Percentiles rank a stretch among this genome's conserved stretches.
Evolutionary conservation across 352 stramenopile species (phyloP).

Genomic region (Pythium periplocum): DNA sequence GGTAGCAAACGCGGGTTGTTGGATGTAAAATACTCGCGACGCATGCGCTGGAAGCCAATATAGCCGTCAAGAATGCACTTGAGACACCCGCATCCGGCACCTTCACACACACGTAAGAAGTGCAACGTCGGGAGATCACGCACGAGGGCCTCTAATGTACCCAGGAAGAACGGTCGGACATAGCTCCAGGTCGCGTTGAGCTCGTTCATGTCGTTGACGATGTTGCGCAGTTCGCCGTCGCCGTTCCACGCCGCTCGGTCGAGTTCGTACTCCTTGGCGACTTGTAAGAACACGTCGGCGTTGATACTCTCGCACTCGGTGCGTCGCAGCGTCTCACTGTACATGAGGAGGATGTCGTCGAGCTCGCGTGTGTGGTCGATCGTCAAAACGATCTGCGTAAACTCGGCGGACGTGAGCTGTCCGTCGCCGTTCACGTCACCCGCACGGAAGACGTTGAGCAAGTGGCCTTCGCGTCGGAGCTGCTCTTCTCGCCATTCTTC

Average conservation of each 20-base stretch:
- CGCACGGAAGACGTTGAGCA: slow-evolving; percentile 69
- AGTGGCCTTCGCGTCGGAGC: slow-evolving; percentile 48
- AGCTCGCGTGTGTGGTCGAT: slow-evolving; percentile 66
- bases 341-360: slow-evolving; percentile 74
- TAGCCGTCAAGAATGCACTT: slow-evolving; percentile 83
- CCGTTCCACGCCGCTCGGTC: slow-evolving; percentile 64
- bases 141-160: slow-evolving; percentile 54
- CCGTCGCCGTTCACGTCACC: slow-evolving; percentile 80
- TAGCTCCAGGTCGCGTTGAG: slow-evolving; percentile 59
- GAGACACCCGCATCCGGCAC: slow-evolving; percentile 69
- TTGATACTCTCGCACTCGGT: slow-evolving; percentile 52
- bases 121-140: slow-evolving; percentile 41
- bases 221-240: slow-evolving; percentile 59
- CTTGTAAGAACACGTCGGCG: slow-evolving; percentile 59
- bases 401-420: slow-evolving; percentile 68
- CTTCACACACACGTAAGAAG: slow-evolving; percentile 63
- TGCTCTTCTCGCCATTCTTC: slow-evolving; percentile 71
- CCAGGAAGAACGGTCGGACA: slow-evolving; percentile 59
- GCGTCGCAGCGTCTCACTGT: slow-evolving; percentile 69
- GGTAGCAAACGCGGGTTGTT: slow-evolving; percentile 1
- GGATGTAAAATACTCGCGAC: slow-evolving; percentile 26
- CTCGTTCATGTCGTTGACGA: slow-evolving; percentile 59
- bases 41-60: slow-evolving; percentile 75
- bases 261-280: slow-evolving; percentile 71
- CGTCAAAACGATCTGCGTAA: slow-evolving; percentile 70